Percentiles rank a stretch among this genome's conserved stretches.
Conservation (phyloP, 2,329 filamentous ascomycete genomes). For the Fusarium bactridioides region DNA sequence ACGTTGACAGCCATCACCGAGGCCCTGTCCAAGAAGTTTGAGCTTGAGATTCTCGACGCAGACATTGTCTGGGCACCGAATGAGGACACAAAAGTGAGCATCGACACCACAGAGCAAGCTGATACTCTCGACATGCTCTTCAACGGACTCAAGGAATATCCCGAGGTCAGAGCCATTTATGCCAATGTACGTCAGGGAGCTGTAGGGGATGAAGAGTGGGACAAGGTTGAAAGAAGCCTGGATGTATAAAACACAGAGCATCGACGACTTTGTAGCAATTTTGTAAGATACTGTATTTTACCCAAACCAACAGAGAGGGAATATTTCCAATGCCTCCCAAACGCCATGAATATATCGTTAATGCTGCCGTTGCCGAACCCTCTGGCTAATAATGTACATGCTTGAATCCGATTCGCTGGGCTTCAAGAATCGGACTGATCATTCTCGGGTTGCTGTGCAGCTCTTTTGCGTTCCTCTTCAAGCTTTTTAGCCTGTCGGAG, state of each 20-base stretch:
- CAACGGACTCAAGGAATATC: slow-evolving; percentile 68
- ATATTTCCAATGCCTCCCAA: slow-evolving; percentile 33
- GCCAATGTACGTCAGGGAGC: slow-evolving; percentile 68
- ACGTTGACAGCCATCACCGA: slow-evolving; percentile 46
- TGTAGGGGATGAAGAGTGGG: slow-evolving; percentile 63
- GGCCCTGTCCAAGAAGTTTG: slow-evolving; percentile 67
- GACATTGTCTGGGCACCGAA: slow-evolving; percentile 90
- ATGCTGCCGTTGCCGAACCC: slow-evolving; percentile 12
- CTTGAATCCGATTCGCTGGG: slow-evolving; percentile 3
- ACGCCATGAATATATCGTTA: slow-evolving; percentile 37
- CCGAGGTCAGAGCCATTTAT: slow-evolving; percentile 81
- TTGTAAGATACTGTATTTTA: slow-evolving; percentile 31
- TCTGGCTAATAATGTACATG: slow-evolving; percentile 32
- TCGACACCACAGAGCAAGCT: slow-evolving; percentile 65
- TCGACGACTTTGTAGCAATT: slow-evolving; percentile 21
- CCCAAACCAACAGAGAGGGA: slow-evolving; percentile 26
- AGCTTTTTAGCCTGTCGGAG: slow-evolving; percentile 71
- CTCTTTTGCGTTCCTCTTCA: slow-evolving; percentile 46
- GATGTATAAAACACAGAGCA: slow-evolving; percentile 52
- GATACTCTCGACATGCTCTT: slow-evolving; percentile 67
- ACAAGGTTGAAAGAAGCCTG: slow-evolving; percentile 59
- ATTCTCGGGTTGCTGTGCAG: slow-evolving; percentile 31
- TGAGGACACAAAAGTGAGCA: slow-evolving; percentile 74
- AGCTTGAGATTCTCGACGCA: slow-evolving; percentile 72
- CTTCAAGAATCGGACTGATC: slow-evolving; percentile 24